Base-by-base conservation (phyloP, 208 protist genomes). In the Balamuthia mandrillaris region DNA sequence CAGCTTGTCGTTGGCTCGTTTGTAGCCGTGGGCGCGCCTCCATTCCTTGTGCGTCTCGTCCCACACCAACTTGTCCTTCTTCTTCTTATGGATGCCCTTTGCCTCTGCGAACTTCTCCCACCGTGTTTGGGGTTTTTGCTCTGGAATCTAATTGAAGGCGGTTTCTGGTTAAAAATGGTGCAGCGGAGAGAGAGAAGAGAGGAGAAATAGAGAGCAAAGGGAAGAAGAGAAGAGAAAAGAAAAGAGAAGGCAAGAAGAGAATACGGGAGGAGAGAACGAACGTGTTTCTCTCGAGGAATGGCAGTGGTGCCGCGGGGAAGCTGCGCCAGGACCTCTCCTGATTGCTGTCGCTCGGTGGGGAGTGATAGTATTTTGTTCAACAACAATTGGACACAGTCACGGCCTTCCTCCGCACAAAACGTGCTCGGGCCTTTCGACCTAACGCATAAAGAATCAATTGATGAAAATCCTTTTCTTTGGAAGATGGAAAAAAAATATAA, bases 61-160 rank as follows among this genome's bases (percentile, higher is more conserved):
- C 75, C 75, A 82, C 18, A 66, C 75, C 51, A 82, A 39, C 75
- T 82, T 82, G 75, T 60, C 51, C 75, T 82, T 82, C 75, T 82
- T 82, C 14, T 31, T 41, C 75, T 82, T 82, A 16, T 82, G 75
- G 16, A 82, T 82, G 75, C 75, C 75, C 75, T 82, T 82, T 18
- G 47, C 10, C 16, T 24, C 35, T 29, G 75, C 75, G n/a, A 82
- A 82, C 75, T 16, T 2, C 52, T 82, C 75, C 75, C 75, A 82
- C 37, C 51, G 41, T 24, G 75, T 82, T 9, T 16, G 54, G 12
- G 75, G 75, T 52, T 82, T 82, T 21, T 45, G 54, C 54, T 82
- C 65, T 33, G 75, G 75, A n/a, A 82, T 65, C 75, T 82, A 42
- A 21, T 18, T n/a, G 27, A 81, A 16, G 18, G n/a, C 60, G 18